These are phyloP conservation scores for Agaricales sp. DNA, from an alignment of 1,284 basidiomycete species.

Conservation along the genomic window DNA sequence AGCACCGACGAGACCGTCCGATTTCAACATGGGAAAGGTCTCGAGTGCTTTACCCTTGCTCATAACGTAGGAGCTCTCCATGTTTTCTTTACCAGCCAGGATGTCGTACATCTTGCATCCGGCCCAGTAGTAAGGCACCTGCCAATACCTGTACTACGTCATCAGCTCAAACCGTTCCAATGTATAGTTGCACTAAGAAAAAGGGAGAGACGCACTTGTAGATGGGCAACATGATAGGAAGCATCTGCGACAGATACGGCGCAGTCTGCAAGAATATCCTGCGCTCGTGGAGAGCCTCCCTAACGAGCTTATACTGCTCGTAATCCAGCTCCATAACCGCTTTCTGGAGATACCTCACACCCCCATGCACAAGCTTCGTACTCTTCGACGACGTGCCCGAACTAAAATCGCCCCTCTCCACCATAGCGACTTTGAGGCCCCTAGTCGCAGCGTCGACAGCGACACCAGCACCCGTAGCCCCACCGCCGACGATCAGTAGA, in stretches of 20 bases:
- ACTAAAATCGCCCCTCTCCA: constrained; percentile 90
- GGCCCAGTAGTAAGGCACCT: constrained; percentile 92
- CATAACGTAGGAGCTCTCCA: constrained; percentile 94
- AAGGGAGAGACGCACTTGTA: constrained; percentile 53
- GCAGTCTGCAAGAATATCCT: constrained; percentile 93
- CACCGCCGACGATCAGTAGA: constrained; percentile 83
- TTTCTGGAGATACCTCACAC: constrained; percentile 95
- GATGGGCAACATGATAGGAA: constrained; percentile 91
- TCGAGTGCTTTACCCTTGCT: constrained; percentile 88
- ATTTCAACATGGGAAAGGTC: constrained; percentile 93
- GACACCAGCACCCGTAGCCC: constrained; percentile 91
- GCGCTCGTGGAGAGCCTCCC: constrained; percentile 89
- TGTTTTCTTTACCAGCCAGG: constrained; percentile 93
- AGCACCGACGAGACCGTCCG: constrained; percentile 87
- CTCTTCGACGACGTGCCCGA: constrained; percentile 96
- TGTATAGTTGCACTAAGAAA: constrained; percentile 4
- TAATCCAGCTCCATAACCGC: constrained; percentile 95
- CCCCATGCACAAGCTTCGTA: constrained; percentile 96
- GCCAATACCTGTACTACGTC: constrained; percentile 59
- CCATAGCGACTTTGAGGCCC: constrained; percentile 87
- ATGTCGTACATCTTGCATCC: constrained; percentile 97
- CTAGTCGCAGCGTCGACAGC: constrained; percentile 91
- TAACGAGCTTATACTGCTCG: constrained; percentile 93
- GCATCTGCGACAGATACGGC: constrained; percentile 85
- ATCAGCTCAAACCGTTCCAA: constrained; percentile 26